Evolutionary conservation across 2,329 filamentous ascomycete species (phyloP).

Genomic region (Beauveria rudraprayagi): DNA sequence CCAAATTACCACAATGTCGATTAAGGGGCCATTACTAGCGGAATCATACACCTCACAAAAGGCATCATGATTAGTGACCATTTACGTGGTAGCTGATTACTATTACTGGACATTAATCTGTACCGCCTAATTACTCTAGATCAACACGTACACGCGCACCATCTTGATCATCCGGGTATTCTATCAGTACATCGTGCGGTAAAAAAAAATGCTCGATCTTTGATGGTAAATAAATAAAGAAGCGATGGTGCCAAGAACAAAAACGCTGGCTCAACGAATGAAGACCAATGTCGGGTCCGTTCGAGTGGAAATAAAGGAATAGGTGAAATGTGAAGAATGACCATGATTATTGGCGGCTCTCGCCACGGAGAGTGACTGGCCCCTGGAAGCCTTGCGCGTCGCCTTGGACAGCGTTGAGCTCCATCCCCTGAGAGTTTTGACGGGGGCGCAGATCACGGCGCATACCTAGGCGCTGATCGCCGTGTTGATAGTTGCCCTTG

Average conservation of each 20-base stretch:
- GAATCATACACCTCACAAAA: not conserved
- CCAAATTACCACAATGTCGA: no score
- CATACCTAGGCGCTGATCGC: constrained; percentile 75
- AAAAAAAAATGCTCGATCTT: not conserved
- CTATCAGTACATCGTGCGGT: constrained; percentile 10
- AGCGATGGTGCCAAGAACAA: not conserved
- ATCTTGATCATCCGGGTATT: constrained; percentile 3
- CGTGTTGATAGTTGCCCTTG: constrained; percentile 66
- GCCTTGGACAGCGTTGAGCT: constrained; percentile 62
- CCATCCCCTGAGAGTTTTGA: constrained; percentile 51
- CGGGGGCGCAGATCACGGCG: constrained; percentile 28
- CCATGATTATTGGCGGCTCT: constrained; percentile 18
- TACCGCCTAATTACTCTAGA: constrained; percentile 8
- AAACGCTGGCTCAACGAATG: constrained; percentile 9
- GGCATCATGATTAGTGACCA: not conserved
- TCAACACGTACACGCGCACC: constrained; percentile 1
- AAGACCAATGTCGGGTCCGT: not conserved
- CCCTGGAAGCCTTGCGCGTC: constrained; percentile 44
- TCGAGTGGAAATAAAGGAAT: not conserved
- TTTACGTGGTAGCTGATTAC: not conserved
- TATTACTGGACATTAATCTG: constrained; percentile 10
- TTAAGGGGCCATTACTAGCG: not conserved
- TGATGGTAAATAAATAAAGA: constrained; percentile 2
- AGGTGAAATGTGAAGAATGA: not conserved
- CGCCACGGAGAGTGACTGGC: constrained; percentile 37